A percentile compares a stretch with the other conserved stretches of the same genome.
phyloP scores from a whole-genome alignment of 768 basidiomycete species.

The Tulasnella sp. region DNA sequence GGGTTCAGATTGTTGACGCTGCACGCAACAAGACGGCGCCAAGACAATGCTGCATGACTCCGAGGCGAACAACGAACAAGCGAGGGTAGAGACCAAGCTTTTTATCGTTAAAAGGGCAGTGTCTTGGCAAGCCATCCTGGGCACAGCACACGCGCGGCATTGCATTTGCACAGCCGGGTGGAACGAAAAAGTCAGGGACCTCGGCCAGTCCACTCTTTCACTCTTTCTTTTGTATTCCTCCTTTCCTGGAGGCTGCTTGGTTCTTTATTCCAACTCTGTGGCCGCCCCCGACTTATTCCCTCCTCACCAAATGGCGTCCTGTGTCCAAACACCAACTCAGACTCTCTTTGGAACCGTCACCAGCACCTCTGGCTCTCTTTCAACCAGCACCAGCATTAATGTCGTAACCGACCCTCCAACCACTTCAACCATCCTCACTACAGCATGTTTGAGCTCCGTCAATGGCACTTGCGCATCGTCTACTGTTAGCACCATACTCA shows the following conservation, averaged over 20 bases:
- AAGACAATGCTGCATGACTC: no score
- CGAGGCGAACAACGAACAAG: no score
- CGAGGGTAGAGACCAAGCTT: no score
- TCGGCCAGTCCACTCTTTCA: no score
- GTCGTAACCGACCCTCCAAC: not conserved
- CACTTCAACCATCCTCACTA: not conserved
- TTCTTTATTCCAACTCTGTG: not conserved
- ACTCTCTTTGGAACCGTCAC: not conserved
- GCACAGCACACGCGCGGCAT: no score
- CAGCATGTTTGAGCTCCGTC: slow-evolving; percentile 4
- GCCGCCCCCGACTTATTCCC: not conserved
- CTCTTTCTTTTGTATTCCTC: not conserved
- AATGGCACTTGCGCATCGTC: not conserved
- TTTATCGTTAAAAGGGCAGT: no score
- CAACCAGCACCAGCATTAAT: not conserved
- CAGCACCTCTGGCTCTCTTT: not conserved
- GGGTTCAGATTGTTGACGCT: no score
- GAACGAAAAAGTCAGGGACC: no score
- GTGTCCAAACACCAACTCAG: slow-evolving; percentile 4
- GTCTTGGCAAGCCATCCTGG: no score
- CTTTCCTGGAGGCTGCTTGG: not conserved
- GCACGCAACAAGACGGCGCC: no score
- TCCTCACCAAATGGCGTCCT: slow-evolving; percentile 2
- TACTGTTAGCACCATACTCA: not conserved
- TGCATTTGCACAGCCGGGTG: no score